Conservation (phyloP, 2,329 filamentous ascomycete genomes). For the Blumeria graminis region DNA sequence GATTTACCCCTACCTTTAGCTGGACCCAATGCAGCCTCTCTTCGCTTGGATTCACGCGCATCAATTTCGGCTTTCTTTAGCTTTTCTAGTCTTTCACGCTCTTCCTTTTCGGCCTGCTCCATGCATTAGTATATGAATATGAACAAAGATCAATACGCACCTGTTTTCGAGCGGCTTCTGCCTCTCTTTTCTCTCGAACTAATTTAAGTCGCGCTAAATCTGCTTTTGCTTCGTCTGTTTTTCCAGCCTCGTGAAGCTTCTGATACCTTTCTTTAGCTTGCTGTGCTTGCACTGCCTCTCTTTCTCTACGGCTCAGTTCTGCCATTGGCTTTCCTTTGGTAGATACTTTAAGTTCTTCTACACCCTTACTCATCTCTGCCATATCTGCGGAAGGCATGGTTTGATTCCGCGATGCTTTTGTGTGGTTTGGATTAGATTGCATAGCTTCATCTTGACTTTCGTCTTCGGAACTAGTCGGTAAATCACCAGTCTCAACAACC, state of each 20-base stretch:
- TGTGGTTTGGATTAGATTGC: constrained; percentile 84
- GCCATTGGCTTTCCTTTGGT: constrained; percentile 19
- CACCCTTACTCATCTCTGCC: constrained; percentile 27
- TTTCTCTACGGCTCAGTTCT: constrained; percentile 41
- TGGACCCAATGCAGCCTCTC: constrained; percentile 14
- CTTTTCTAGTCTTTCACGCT: constrained; percentile 17
- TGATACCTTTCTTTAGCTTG: constrained; percentile 77
- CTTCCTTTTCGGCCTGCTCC: constrained; percentile 17
- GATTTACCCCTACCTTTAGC: constrained; percentile 9
- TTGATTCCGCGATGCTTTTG: constrained; percentile 43
- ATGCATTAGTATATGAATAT: constrained; percentile 5
- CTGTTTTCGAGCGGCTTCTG: constrained; percentile 60
- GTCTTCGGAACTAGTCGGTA: constrained; percentile 47
- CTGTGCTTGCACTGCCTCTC: constrained; percentile 63
- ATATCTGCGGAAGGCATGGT: constrained; percentile 20
- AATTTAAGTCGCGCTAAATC: constrained; percentile 64
- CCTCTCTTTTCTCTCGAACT: constrained; percentile 67
- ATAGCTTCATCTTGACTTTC: constrained; percentile 27
- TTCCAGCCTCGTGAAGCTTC: constrained; percentile 80
- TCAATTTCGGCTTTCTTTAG: constrained; percentile 23
- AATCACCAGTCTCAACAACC: constrained; percentile 57
- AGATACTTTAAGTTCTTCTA: constrained; percentile 27
- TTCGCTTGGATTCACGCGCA: constrained; percentile 20
- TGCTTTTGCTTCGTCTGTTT: constrained; percentile 84
- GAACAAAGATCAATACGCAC: constrained; percentile 22